Conservation (phyloP, 257 asterid species). For the Nicotiana noctiflora region DNA sequence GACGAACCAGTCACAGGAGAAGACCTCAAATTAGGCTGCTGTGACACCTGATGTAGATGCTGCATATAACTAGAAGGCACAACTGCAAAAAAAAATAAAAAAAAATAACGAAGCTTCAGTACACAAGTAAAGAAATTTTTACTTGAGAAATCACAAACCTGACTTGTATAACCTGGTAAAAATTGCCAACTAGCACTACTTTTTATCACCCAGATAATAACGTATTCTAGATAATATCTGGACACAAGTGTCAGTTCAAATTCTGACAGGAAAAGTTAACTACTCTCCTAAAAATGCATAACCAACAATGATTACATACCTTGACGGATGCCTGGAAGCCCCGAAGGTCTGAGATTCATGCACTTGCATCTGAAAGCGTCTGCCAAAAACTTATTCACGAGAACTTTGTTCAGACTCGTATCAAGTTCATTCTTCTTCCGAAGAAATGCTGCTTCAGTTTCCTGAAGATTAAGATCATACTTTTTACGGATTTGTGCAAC, state of each 20-base stretch:
- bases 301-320: conserved; percentile 34
- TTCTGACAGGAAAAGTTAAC: background rate
- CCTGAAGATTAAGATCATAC: conserved; percentile 17
- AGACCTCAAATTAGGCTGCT: conserved; percentile 4
- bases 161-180: background rate
- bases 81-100: conserved; percentile 15
- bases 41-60: background rate
- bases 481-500: conserved; percentile 10
- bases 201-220: background rate
- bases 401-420: conserved; percentile 13
- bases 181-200: background rate
- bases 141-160: background rate
- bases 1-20: background rate
- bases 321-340: conserved; percentile 27
- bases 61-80: conserved; percentile 10
- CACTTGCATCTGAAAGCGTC: conserved; percentile 16
- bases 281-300: background rate
- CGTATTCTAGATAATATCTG: background rate
- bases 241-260: background rate
- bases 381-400: conserved; percentile 18
- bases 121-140: no score
- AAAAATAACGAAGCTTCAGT: no score
- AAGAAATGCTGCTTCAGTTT: conserved; percentile 10
- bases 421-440: conserved; percentile 16
- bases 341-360: conserved; percentile 7